Conservation (phyloP, 129 eudicot species). For the Chrysanthemum lavandulifolium region DNA sequence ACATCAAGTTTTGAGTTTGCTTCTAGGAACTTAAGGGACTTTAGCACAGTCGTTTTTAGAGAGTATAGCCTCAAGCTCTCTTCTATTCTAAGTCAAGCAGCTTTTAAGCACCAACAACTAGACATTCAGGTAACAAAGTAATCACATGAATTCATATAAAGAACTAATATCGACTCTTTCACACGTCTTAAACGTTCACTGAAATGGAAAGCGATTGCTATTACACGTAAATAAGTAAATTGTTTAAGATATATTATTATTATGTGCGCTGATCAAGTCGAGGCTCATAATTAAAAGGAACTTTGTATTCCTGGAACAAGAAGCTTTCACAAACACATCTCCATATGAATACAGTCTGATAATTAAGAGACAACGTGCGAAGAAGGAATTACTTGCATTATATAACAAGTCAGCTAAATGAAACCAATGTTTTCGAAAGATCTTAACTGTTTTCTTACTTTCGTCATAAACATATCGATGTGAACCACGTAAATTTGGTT, state of each 20-base stretch:
- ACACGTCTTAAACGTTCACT: background rate
- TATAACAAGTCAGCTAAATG: too few relatives aligned
- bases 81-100: constrained; percentile 54
- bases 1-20: constrained; percentile 98
- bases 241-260: background rate
- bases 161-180: too few relatives aligned
- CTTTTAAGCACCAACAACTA: constrained; percentile 43
- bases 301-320: background rate
- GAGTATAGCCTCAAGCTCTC: constrained; percentile 87
- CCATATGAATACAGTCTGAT: too few relatives aligned
- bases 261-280: background rate
- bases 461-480: background rate
- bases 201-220: background rate
- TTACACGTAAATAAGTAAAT: background rate
- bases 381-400: too few relatives aligned
- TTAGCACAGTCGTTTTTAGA: constrained; percentile 89
- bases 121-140: constrained; percentile 74
- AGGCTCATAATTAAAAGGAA: background rate
- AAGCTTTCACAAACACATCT: background rate
- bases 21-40: constrained; percentile 91
- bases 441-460: too few relatives aligned
- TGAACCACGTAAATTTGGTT: background rate
- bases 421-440: too few relatives aligned
- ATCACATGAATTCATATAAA: background rate
- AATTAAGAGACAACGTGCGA: too few relatives aligned